A percentile compares a stretch with the other conserved stretches of the same genome.
Evolutionary conservation across 306 rosid species (phyloP).

Genomic region (Inga laurina): DNA sequence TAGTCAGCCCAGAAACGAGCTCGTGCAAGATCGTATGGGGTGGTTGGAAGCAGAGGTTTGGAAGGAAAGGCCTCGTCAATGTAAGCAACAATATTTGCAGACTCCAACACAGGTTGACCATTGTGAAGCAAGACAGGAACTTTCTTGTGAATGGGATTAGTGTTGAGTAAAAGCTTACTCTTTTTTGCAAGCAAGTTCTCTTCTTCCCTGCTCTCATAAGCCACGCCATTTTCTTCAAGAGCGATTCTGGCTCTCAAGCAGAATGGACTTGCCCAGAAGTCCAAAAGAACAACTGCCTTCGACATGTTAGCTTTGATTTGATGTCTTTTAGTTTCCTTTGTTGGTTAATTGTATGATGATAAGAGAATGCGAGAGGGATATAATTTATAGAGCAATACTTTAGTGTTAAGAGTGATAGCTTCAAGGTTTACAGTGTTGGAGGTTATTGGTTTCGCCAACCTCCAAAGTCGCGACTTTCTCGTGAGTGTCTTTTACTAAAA

Average conservation of each 20-base stretch:
- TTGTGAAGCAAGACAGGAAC: conserved; percentile 70
- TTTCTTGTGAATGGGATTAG: conserved; percentile 63
- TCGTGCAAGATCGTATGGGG: conserved; percentile 54
- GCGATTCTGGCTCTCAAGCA: conserved; percentile 61
- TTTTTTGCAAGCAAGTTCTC: conserved; percentile 72
- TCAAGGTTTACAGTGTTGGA: background rate
- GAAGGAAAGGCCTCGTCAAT: conserved; percentile 62
- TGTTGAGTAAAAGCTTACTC: conserved; percentile 58
- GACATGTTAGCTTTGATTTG: conserved; percentile 30
- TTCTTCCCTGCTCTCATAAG: conserved; percentile 38
- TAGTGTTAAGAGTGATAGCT: background rate
- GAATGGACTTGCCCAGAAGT: conserved; percentile 49
- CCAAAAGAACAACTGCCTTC: conserved; percentile 35
- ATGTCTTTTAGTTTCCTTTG: background rate
- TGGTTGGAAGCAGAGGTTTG: conserved; percentile 55
- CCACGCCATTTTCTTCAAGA: conserved; percentile 58
- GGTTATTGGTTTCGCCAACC: background rate
- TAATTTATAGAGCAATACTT: background rate
- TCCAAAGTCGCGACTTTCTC: background rate
- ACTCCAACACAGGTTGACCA: conserved; percentile 54
- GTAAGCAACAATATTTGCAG: conserved; percentile 47
- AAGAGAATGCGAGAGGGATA: background rate
- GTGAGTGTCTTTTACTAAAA: background rate
- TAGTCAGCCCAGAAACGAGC: conserved; percentile 70
- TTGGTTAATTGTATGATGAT: background rate